Evolutionary conservation across 345 rosid genomes (phyloP).

Genomic region (Cardamine occulta): DNA sequence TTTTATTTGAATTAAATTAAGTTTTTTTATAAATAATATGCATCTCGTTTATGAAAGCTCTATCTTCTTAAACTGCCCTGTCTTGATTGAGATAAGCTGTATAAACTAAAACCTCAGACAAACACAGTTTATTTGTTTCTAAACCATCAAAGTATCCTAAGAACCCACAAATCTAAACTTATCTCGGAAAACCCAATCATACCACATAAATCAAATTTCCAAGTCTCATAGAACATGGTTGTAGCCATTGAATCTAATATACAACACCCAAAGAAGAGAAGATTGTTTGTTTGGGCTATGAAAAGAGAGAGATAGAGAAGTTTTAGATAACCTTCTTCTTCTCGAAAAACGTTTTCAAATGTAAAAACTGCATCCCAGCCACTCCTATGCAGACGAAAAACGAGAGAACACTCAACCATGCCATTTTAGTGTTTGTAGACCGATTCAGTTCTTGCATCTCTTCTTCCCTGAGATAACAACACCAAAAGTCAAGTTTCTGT

Average conservation of each 20-base stretch:
- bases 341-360: slow-evolving; percentile 91
- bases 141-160: slow-evolving; percentile 19
- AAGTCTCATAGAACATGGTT: slow-evolving; percentile 10
- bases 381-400: slow-evolving; percentile 78
- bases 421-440: slow-evolving; percentile 78
- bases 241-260: slow-evolving; percentile 34
- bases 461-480: slow-evolving; percentile 63
- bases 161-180: neutral
- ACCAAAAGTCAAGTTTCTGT: slow-evolving; percentile 7
- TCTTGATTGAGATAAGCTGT: neutral
- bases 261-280: slow-evolving; percentile 36
- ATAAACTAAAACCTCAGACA: neutral
- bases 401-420: slow-evolving; percentile 73
- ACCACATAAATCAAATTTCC: slow-evolving; percentile 4
- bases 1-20: too few relatives aligned
- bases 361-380: slow-evolving; percentile 86
- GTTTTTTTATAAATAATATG: neutral
- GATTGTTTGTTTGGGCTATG: neutral
- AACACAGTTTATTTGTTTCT: neutral
- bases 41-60: neutral
- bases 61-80: too few relatives aligned
- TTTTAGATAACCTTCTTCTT: slow-evolving; percentile 86
- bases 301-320: neutral
- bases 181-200: neutral
- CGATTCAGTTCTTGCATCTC: slow-evolving; percentile 87